Base-by-base conservation (phyloP, 1,139 yeast genomes). In the Sugiyamaella xylanicola region DNA sequence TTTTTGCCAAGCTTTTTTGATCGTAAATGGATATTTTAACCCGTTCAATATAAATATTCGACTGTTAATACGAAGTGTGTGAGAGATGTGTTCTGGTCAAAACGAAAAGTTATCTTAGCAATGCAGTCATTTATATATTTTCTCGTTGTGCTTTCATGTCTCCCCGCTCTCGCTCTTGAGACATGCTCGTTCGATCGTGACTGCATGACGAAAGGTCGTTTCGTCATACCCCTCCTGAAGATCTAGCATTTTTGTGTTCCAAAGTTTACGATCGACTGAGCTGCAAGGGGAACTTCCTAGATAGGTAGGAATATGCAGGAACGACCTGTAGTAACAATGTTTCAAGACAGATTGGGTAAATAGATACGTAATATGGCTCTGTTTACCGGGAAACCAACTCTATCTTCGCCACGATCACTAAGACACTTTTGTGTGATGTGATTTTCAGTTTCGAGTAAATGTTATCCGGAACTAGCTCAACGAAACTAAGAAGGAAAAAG, bases 181-280 rank as follows among this genome's bases (percentile, higher is more conserved):
- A 32, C 37, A 32, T 32, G 37, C 37, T 32, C 15, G 5, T 32
- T 8, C 37, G 37, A 32, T 32, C 37, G n/a, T 32, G 15, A 9
- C 29, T 25, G 29, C 29, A 25, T 25, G 29, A 25, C 9, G 29
- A 11, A 11, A 27, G n/a, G n/a, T n/a, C 7, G 8, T 43, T 27
- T 45, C 48, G 48, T 45, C 48, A 45, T 45, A 45, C 35, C 19
- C 16, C 48, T 35, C 40, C 48, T 45, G 27, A 11, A 15, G 40
- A 45, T 45, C 48, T 17, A 32, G 35, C 48, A 32, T 45, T 3
- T 19, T 3, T 27, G 39, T 44, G 22, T 13, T 11, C 39, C 17
- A 8, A 32, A 4, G 17, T 20, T 32, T 11, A 9, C 8, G 40
- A 45, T 45, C 48, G 25, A 16, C 40, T 2, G 48, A 43, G 16